phyloP scores from a whole-genome alignment of 331 rosid species.

The Spiraea crenata region DNA sequence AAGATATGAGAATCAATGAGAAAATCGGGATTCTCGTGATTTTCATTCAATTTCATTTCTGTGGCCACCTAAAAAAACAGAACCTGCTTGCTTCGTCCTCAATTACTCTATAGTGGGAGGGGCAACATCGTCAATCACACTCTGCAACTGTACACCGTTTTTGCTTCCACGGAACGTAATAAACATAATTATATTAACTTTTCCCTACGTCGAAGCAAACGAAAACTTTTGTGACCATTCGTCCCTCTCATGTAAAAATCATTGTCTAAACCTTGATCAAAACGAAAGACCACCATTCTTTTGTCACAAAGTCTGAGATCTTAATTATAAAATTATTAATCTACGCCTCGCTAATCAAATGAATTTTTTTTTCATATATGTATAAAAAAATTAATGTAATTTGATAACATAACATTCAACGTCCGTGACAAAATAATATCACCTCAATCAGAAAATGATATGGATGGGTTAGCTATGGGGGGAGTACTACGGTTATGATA shows the following conservation, averaged over 20 bases:
- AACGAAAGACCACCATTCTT: too few relatives aligned
- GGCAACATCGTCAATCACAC: constrained; percentile 13
- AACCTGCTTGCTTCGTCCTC: constrained; percentile 19
- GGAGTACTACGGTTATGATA: neutral
- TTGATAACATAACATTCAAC: neutral
- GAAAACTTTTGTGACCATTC: constrained; percentile 25
- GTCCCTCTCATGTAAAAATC: constrained; percentile 26
- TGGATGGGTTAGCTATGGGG: neutral
- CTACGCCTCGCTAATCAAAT: neutral
- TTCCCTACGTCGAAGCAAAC: constrained; percentile 19
- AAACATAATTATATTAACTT: constrained; percentile 12
- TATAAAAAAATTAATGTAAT: neutral
- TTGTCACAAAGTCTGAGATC: neutral
- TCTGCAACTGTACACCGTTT: constrained; percentile 43
- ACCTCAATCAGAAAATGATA: neutral
- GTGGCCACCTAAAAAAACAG: constrained; percentile 34
- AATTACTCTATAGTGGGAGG: constrained; percentile 1
- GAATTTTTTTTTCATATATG: neutral
- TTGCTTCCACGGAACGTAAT: constrained; percentile 55
- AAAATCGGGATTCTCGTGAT: constrained; percentile 61
- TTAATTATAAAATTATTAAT: neutral
- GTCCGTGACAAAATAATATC: neutral
- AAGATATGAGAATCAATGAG: constrained; percentile 25
- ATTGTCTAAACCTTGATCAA: neutral
- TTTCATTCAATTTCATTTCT: constrained; percentile 41